Percentiles rank a stretch among this genome's conserved stretches.
phyloP scores from a whole-genome alignment of 75 land plant genomes.

The Ceratopteris richardii region DNA sequence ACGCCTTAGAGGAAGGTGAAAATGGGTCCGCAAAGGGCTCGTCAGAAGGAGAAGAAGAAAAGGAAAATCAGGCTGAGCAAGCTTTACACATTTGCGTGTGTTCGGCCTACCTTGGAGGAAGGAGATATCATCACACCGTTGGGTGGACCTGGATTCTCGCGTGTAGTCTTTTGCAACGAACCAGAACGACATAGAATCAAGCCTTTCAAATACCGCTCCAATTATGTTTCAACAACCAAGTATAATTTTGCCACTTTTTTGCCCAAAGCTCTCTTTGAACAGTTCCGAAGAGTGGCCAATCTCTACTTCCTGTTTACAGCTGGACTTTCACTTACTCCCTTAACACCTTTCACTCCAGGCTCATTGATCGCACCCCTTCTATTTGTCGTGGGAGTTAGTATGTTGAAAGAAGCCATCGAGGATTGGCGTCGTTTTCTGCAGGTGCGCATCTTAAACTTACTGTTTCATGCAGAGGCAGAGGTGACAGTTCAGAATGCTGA shows the following conservation, averaged over 20 bases:
- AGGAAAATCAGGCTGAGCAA: slow-evolving; percentile 45
- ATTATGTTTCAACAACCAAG: slow-evolving; percentile 76
- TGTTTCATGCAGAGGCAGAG: not conserved
- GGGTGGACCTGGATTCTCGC: slow-evolving; percentile 55
- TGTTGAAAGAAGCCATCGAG: slow-evolving; percentile 85
- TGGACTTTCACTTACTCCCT: slow-evolving; percentile 37
- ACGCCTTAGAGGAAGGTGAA: too few relatives aligned
- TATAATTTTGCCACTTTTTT: slow-evolving; percentile 72
- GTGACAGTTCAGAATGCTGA: too few relatives aligned
- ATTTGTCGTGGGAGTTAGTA: slow-evolving; percentile 79
- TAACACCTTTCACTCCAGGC: slow-evolving; percentile 46
- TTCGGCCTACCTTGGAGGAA: slow-evolving; percentile 22
- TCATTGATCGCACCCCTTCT: slow-evolving; percentile 75
- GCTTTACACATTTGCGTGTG: slow-evolving; percentile 51
- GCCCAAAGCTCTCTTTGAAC: slow-evolving; percentile 87
- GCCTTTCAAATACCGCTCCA: slow-evolving; percentile 53
- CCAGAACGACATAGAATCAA: slow-evolving; percentile 44
- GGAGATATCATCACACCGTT: slow-evolving; percentile 10
- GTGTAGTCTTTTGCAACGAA: slow-evolving; percentile 68
- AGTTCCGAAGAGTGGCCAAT: slow-evolving; percentile 86
- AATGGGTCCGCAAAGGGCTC: too few relatives aligned
- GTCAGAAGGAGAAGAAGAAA: slow-evolving; percentile 26
- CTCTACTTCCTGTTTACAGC: slow-evolving; percentile 80
- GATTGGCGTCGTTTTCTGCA: slow-evolving; percentile 77
- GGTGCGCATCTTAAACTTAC: slow-evolving; percentile 9